Base-by-base conservation (phyloP, 2,329 filamentous ascomycete species). In the Arthrinium phaeospermum region DNA sequence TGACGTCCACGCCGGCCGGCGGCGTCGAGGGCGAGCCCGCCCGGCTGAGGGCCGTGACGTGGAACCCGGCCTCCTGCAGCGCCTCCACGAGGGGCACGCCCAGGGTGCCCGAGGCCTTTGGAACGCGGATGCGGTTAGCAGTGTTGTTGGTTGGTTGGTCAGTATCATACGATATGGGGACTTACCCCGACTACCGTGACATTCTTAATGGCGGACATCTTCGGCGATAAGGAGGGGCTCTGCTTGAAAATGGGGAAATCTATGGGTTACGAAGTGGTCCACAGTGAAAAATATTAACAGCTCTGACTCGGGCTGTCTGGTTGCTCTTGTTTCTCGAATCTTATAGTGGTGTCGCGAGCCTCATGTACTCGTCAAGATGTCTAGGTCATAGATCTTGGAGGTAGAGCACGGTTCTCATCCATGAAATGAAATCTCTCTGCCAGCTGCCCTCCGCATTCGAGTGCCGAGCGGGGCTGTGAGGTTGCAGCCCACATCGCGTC, bases 11-110 rank as follows among this genome's bases (percentile, higher is more conserved):
- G 30, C 78, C 78, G 0, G 79, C 19, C 3, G 83, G 80, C 70
- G 80, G 79, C 1, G 80, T 79, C 2, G 82, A 75, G 3, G 76
- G 75, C 1, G 86, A 89, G 51, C 81, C 80, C 45, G 80, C 77
- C 8, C 89, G 86, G 47, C 85, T 85, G 57, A 90, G 81, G 19
- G 87, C 83, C 37, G 86, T 88, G 72, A 88, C 82, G 24, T 83
- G 83, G 82, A 89, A 82, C 14, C 76, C 77, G n/a, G 79, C 79
- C 8, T 77, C 74, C 27, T 80, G 67, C 19, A 82, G 79, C 34
- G 77, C 80, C 22, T 74, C 70, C 16, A 79, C 76, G 27, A 79
- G 71, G 8, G 76, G 75, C 41, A 70, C 75, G 10, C 81, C 81
- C 4, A 82, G 61, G 64, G 77, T 79, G n/a, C 80, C 81, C 12